Percentiles rank a stretch among this genome's conserved stretches.
phyloP scores from a whole-genome alignment of 768 basidiomycete species.

The Lactarius indigo region DNA sequence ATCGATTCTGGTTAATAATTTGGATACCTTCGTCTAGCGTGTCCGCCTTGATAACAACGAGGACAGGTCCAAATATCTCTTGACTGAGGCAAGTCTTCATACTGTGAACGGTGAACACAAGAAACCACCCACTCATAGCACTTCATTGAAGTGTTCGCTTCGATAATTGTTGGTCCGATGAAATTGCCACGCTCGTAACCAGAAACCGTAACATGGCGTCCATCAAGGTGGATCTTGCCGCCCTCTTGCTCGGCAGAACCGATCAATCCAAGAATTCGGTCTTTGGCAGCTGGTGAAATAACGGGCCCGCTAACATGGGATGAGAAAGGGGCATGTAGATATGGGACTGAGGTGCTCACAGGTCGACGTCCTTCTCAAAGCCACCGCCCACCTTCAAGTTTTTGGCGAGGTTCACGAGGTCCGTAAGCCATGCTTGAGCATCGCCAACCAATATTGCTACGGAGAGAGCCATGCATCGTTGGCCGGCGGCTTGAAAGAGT shows the following conservation, averaged over 20 bases:
- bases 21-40: constrained; percentile 87
- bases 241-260: constrained; percentile 73
- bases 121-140: constrained; percentile 68
- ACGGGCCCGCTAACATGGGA: constrained; percentile 56
- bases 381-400: constrained; percentile 83
- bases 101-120: not conserved
- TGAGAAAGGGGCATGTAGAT: constrained; percentile 3
- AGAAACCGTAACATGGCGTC: constrained; percentile 62
- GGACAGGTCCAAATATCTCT: constrained; percentile 93
- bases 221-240: constrained; percentile 84
- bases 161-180: constrained; percentile 87
- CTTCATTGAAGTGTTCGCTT: constrained; percentile 77
- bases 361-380: constrained; percentile 81
- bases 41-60: constrained; percentile 72
- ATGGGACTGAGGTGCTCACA: constrained; percentile 47
- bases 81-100: constrained; percentile 47
- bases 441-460: constrained; percentile 86
- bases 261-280: constrained; percentile 72
- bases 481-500: constrained; percentile 72
- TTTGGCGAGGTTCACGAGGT: constrained; percentile 76
- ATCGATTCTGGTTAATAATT: constrained; percentile 85
- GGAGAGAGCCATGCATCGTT: constrained; percentile 95
- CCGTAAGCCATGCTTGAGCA: constrained; percentile 77
- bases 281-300: constrained; percentile 79
- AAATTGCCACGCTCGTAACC: constrained; percentile 89